A percentile compares a stretch with the other conserved stretches of the same genome.
These are phyloP conservation scores for Fusarium robinianum DNA, from an alignment of 2,329 filamentous ascomycete genomes.

Conservation along the genomic window DNA sequence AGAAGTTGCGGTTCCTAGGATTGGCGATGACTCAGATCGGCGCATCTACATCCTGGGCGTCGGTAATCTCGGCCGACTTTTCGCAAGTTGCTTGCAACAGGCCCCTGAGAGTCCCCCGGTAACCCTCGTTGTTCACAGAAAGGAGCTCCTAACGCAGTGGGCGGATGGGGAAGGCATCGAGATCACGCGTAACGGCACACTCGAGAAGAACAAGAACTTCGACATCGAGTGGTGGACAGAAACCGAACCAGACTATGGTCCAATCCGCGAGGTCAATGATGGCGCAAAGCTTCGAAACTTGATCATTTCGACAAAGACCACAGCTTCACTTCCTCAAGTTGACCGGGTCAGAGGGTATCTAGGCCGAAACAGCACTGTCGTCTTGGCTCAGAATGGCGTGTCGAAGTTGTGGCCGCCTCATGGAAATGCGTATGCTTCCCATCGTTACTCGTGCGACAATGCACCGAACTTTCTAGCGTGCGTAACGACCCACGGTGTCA, in stretches of 20 bases:
- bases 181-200: slow-evolving; percentile 44
- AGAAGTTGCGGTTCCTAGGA: background rate
- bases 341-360: slow-evolving; percentile 64
- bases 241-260: slow-evolving; percentile 43
- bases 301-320: slow-evolving; percentile 78
- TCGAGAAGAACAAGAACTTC: slow-evolving; percentile 45
- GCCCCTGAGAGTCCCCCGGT: slow-evolving; percentile 68
- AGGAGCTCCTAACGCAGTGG: slow-evolving; percentile 55
- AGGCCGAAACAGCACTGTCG: slow-evolving; percentile 69
- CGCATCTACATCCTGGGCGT: slow-evolving; percentile 78
- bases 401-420: slow-evolving; percentile 64
- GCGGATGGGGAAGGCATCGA: slow-evolving; percentile 48
- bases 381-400: slow-evolving; percentile 88
- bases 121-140: slow-evolving; percentile 77
- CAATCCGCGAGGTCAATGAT: slow-evolving; percentile 46
- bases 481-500: slow-evolving; percentile 61
- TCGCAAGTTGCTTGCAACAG: slow-evolving; percentile 72
- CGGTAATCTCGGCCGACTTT: slow-evolving; percentile 80
- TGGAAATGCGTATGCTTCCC: slow-evolving; percentile 48
- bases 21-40: slow-evolving; percentile 27
- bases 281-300: slow-evolving; percentile 66
- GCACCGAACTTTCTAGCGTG: slow-evolving; percentile 75
- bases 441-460: slow-evolving; percentile 44
- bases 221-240: slow-evolving; percentile 61
- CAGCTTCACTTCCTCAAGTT: slow-evolving; percentile 65